A percentile compares a stretch with the other conserved stretches of the same genome.
Conservation (phyloP, 164 flowering plant genomes). For the Warburgia ugandensis region DNA sequence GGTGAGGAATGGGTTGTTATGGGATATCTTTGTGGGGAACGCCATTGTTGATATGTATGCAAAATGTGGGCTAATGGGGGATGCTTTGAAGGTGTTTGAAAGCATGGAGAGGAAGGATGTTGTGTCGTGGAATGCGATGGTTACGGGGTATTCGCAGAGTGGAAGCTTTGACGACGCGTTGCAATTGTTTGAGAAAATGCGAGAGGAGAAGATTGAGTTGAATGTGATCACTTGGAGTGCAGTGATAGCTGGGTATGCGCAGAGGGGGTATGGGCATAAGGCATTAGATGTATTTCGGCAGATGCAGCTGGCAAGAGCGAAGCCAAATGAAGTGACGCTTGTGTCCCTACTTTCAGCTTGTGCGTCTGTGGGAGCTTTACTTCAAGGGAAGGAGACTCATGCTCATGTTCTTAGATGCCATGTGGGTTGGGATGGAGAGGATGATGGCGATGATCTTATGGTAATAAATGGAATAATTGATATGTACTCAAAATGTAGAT, state of each 20-base stretch:
- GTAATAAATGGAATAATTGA: conserved; percentile 62
- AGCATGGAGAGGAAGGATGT: conserved; percentile 55
- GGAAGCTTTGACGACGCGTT: conserved; percentile 54
- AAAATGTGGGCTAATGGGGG: conserved; percentile 46
- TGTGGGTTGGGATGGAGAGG: conserved; percentile 21
- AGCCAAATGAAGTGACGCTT: conserved; percentile 63
- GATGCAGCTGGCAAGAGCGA: conserved; percentile 39
- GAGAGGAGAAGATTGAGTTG: conserved; percentile 36
- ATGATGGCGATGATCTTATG: conserved; percentile 43
- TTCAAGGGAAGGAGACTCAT: conserved; percentile 65
- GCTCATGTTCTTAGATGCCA: conserved; percentile 38
- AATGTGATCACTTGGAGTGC: conserved; percentile 85
- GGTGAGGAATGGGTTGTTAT: conserved; percentile 31
- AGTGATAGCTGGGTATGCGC: conserved; percentile 71
- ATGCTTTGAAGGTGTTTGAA: conserved; percentile 43
- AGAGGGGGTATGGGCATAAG: conserved; percentile 55
- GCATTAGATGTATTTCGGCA: conserved; percentile 52
- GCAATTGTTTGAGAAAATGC: conserved; percentile 47
- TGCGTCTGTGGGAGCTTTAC: conserved; percentile 52
- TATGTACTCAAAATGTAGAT: conserved; percentile 70
- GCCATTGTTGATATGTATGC: conserved; percentile 60
- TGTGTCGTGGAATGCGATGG: conserved; percentile 81
- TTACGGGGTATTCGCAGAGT: conserved; percentile 66
- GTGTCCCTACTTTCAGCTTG: conserved; percentile 70
- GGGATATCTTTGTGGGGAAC: conserved; percentile 57